Base-by-base conservation (phyloP, 345 rosid genomes). In the Psidium friedrichsthalianum region DNA sequence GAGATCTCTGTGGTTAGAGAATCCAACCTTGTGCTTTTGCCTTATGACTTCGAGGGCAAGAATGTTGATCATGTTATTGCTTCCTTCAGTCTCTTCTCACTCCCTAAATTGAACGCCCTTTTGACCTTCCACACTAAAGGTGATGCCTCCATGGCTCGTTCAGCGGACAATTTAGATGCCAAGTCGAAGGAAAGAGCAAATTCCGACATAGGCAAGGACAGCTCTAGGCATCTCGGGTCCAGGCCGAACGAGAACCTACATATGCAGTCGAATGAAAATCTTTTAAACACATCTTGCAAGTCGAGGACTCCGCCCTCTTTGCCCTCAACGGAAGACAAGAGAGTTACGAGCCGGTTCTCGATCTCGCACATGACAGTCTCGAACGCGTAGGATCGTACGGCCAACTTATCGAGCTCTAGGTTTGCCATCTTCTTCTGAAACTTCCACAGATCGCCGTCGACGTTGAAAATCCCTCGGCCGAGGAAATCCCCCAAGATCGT, bases 401-500 rank as follows among this genome's bases (percentile, higher is more conserved):
- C 92, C 42, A 64, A 84, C 64, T 90, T 89, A 11, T 89, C 91
- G 2, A 95, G 94, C 84, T 93, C 95, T 6, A 94, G 85, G 56
- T 91, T 94, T 0, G 96, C 94, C 90, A 95, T 89, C 74, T 93
- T 92, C 54, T 91, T 89, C 83, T 95, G 98, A 36, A 95, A 94
- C 59, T 85, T 87, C 98, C 98, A 95, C 59, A 87, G 61, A 11
- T 93, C 94, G 0, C 98, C 98, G 11, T 95, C 98, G 7, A 95
- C 95, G 69, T 95, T 95, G 90, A 95, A 95, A 10, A 95, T 95
- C 4, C 98, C 98, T 14, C 88, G 94, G 58, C 98, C 98, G 0
- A 95, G 89, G n/a, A 95, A 90, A 85, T 95, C 97, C 4, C 96
- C 97, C 44, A 95, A 87, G 83, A 95, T 95, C 8, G 85, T 82